Evolutionary conservation across 805 yeast genomes (phyloP).

Genomic region (Danielia oregonensis): DNA sequence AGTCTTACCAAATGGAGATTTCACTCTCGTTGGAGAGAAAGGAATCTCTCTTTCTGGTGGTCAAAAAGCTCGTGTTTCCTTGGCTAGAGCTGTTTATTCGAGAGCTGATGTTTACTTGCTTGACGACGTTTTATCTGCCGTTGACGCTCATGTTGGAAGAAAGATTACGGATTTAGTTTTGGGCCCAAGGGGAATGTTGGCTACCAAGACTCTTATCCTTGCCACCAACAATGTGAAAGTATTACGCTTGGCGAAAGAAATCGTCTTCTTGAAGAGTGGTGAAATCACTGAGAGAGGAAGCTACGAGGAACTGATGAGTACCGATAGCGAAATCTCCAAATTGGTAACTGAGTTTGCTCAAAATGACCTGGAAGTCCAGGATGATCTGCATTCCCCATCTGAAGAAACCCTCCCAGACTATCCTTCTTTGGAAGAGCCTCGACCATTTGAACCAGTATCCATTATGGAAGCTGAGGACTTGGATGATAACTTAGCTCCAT

Average conservation of each 20-base stretch:
- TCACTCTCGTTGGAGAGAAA: constrained; percentile 55
- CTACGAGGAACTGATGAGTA: constrained; percentile 45
- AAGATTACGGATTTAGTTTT: constrained; percentile 48
- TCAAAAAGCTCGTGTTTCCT: constrained; percentile 58
- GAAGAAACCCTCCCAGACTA: constrained; percentile 13
- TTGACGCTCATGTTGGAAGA: constrained; percentile 66
- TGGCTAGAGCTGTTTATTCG: constrained; percentile 69
- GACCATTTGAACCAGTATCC: constrained; percentile 11
- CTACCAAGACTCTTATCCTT: constrained; percentile 50
- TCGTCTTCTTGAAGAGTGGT: constrained; percentile 54
- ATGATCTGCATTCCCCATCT: too few relatives aligned
- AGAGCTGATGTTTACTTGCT: constrained; percentile 54
- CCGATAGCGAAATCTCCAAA: constrained; percentile 30
- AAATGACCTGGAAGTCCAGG: constrained; percentile 9
- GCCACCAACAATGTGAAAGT: constrained; percentile 59
- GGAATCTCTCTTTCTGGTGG: constrained; percentile 62
- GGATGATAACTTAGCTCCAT: constrained; percentile 12
- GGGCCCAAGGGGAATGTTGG: constrained; percentile 46
- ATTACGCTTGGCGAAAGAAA: constrained; percentile 54
- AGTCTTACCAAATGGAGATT: constrained; percentile 50
- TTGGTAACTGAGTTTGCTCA: constrained; percentile 31
- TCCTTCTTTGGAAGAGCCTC: constrained; percentile 7
- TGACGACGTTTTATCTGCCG: constrained; percentile 69
- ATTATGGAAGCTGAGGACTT: constrained; percentile 14
- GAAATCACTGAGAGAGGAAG: constrained; percentile 55